phyloP scores from a whole-genome alignment of 2,329 filamentous ascomycete species.

The Coniella lustricola region DNA sequence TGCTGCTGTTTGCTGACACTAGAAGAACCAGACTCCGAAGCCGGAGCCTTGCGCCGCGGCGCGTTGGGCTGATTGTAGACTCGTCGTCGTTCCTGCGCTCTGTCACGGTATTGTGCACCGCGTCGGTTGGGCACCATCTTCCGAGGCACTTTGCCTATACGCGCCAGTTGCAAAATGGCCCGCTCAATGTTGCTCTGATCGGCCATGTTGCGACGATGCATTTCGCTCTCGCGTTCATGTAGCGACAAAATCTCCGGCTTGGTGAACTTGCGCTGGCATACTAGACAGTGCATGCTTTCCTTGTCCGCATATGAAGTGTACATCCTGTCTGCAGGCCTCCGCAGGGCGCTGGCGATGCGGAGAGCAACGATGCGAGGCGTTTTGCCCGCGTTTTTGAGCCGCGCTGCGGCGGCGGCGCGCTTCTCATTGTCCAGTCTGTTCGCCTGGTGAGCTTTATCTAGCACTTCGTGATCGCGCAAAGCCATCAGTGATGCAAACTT shows the following conservation, averaged over 20 bases:
- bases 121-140: conserved; percentile 22
- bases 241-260: conserved; percentile 32
- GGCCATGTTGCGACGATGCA: conserved; percentile 30
- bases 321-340: conserved; percentile 27
- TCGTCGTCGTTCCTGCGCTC: conserved; percentile 59
- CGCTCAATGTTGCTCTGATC: conserved; percentile 24
- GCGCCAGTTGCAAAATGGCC: conserved; percentile 23
- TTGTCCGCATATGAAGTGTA: conserved; percentile 51
- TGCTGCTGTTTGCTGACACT: conserved; percentile 19
- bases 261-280: conserved; percentile 36
- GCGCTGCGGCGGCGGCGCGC: conserved; percentile 18
- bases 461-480: conserved; percentile 52
- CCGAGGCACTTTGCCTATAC: conserved; percentile 24
- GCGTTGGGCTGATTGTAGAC: conserved; percentile 51
- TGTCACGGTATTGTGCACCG: conserved; percentile 50
- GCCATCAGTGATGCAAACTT: conserved; percentile 48
- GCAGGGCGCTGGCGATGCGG: conserved; percentile 20
- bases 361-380: conserved; percentile 21
- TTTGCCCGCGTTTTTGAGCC: conserved; percentile 19
- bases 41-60: conserved; percentile 37
- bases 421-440: conserved; percentile 25
- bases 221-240: conserved; percentile 37
- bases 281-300: conserved; percentile 32
- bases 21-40: conserved; percentile 27
- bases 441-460: conserved; percentile 44